Evolutionary conservation across 805 yeast genomes (phyloP), one percentile per base, ranked within the genome.

Genomic region (Suhomyces vadensis): DNA sequence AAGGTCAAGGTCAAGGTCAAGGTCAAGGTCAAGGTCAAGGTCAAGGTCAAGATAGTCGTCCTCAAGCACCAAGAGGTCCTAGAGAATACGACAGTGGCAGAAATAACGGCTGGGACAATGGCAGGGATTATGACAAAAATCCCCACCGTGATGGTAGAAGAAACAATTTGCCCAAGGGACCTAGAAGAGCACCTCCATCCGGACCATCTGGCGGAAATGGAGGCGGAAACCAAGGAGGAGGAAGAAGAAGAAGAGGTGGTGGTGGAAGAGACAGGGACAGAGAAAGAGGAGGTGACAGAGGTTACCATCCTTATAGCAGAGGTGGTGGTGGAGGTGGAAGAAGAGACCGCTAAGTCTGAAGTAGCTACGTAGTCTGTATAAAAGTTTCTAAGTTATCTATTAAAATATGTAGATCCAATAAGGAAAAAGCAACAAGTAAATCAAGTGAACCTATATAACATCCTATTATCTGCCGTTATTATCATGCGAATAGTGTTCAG

Each of bases 151-250:
- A 58, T 48, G 50, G 54, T 37, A 55, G 63, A 50, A 54, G 67
- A 43, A 56, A 68, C 35, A 71, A 69, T 47, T 63, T 73, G 42
- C 82, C 82, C 48, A 75, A 71, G 59, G 82, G 82, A 23, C 81
- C 82, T 45, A 75, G 69, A 53, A 57, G 71, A 42, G 64, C 67
- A 1, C 65, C 74, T 33, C 74, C 73, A 41, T 57, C 69, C 4
- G 71, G 71, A 5, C 70, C 71, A 16, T 52, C 59, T 33, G 62
- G 65, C 11, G 56, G 60, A 23, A 59, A 60, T 41, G 61, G 65
- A 14, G 58, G 72, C 41, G 63, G 69, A 13, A 57, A 70, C 44
- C 66, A 69, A 26, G 63, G 64, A 20, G 57, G 58, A 38, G 59
- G 56, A 33, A 52, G 61, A 39, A 54, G 69, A 46, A 44, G 54